These are phyloP conservation scores for Perilla frutescens DNA, from an alignment of 257 asterid genomes.

Conservation along the genomic window DNA sequence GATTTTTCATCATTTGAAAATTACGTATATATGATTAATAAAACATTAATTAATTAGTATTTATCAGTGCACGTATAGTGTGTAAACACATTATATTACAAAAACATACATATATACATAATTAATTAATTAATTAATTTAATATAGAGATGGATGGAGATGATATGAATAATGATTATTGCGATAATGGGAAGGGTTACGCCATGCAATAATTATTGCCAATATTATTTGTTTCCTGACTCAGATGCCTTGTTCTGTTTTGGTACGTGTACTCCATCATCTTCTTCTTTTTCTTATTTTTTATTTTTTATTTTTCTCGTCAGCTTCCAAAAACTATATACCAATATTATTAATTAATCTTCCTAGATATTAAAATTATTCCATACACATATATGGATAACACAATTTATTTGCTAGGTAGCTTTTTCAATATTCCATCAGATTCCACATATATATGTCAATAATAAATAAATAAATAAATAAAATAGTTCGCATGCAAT, in stretches of 20 bases:
- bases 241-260: conserved; percentile 53
- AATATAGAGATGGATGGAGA: too few relatives aligned
- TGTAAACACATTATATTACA: too few relatives aligned
- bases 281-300: neutral
- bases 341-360: too few relatives aligned
- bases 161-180: conserved; percentile 16
- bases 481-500: neutral
- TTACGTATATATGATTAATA: too few relatives aligned
- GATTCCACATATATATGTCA: conserved; percentile 34
- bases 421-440: conserved; percentile 37
- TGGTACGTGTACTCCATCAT: conserved; percentile 53
- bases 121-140: too few relatives aligned
- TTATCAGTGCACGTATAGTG: too few relatives aligned
- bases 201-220: conserved; percentile 35
- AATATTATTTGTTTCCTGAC: conserved; percentile 47
- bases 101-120: too few relatives aligned
- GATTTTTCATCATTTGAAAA: too few relatives aligned
- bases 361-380: too few relatives aligned
- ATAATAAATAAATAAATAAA: too few relatives aligned
- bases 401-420: conserved; percentile 10
- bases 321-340: conserved; percentile 44
- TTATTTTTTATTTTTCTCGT: conserved; percentile 31
- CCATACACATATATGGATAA: conserved; percentile 30
- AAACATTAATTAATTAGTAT: too few relatives aligned
- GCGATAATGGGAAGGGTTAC: conserved; percentile 40